phyloP scores from a whole-genome alignment of 2,329 filamentous ascomycete genomes.

The Claviceps paspali region DNA sequence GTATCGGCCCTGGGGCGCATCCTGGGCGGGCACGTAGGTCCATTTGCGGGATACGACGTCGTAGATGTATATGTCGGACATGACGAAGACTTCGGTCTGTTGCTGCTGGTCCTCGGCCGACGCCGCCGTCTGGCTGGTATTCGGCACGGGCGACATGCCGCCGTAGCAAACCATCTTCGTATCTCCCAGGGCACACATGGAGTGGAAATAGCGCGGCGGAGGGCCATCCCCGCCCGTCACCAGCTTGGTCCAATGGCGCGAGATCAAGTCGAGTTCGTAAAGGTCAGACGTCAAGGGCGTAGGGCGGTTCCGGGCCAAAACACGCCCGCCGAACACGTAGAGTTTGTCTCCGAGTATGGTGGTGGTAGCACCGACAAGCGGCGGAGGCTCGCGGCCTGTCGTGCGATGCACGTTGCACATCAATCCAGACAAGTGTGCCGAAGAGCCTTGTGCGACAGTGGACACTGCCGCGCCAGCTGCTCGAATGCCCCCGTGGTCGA shows the following conservation, averaged over 20 bases:
- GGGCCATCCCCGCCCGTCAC: slow-evolving; percentile 75
- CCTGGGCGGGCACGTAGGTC: slow-evolving; percentile 67
- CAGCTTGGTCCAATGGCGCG: slow-evolving; percentile 83
- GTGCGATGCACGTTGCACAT: slow-evolving; percentile 69
- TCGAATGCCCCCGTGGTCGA: slow-evolving; percentile 20
- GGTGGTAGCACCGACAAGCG: slow-evolving; percentile 86
- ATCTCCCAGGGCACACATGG: slow-evolving; percentile 82
- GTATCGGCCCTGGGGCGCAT: slow-evolving; percentile 84
- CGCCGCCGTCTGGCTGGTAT: slow-evolving; percentile 28
- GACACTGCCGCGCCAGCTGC: slow-evolving; percentile 14
- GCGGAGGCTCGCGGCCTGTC: slow-evolving; percentile 79
- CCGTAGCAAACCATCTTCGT: slow-evolving; percentile 96
- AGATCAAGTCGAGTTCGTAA: slow-evolving; percentile 84
- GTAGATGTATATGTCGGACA: slow-evolving; percentile 96
- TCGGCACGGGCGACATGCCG: slow-evolving; percentile 71
- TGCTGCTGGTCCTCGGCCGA: slow-evolving; percentile 22
- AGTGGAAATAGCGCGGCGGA: slow-evolving; percentile 91
- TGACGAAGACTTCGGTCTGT: slow-evolving; percentile 80
- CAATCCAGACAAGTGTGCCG: slow-evolving; percentile 46
- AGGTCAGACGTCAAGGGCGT: slow-evolving; percentile 72
- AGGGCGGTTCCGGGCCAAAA: slow-evolving; percentile 70
- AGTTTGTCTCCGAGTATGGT: slow-evolving; percentile 91
- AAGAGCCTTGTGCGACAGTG: slow-evolving; percentile 31
- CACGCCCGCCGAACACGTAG: slow-evolving; percentile 87
- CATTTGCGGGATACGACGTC: slow-evolving; percentile 71